Percentiles rank a stretch among this genome's conserved stretches.
Conservation (phyloP, 176 grass and related monocot species). For the Tuctoria greenei region DNA sequence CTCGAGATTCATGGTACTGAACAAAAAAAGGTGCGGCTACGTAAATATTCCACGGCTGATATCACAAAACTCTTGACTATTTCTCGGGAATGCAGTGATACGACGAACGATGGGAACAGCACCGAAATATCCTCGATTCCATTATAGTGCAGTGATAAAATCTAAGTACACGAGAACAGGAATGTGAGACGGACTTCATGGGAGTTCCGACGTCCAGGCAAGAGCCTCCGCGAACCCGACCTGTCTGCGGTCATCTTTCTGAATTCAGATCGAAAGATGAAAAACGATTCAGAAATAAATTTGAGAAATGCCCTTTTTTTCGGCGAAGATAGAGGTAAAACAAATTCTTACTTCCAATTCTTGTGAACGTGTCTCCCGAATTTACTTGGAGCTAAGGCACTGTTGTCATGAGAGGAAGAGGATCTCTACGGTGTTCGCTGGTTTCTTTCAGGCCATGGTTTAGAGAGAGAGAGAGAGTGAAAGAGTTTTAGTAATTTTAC, state of each 20-base stretch:
- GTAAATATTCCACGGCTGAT: not conserved
- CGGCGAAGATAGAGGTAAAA: not conserved
- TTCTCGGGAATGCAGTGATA: not conserved
- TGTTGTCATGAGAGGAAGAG: slow-evolving; percentile 7
- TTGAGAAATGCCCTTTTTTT: not conserved
- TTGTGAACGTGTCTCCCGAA: slow-evolving; percentile 10
- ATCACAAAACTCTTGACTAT: not conserved
- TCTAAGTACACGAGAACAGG: not conserved
- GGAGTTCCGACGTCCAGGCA: slow-evolving; percentile 23
- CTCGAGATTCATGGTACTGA: not conserved
- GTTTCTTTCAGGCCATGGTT: not conserved
- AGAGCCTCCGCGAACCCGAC: slow-evolving; percentile 30
- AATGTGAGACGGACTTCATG: slow-evolving; percentile 23
- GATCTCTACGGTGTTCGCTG: not conserved
- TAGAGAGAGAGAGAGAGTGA: not conserved
- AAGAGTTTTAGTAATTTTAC: not conserved
- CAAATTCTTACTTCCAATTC: not conserved
- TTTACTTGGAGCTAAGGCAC: not conserved
- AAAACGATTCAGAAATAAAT: not conserved
- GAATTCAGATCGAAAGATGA: slow-evolving; percentile 15
- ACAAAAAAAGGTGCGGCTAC: not conserved
- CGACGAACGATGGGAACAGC: not conserved
- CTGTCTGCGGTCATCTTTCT: slow-evolving; percentile 15
- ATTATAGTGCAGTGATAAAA: not conserved
- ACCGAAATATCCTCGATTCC: slow-evolving; percentile 6